Evolutionary conservation across 495 filamentous ascomycete genomes (phyloP), one percentile per base, ranked within the genome.

Genomic region (Xylaria bambusicola): DNA sequence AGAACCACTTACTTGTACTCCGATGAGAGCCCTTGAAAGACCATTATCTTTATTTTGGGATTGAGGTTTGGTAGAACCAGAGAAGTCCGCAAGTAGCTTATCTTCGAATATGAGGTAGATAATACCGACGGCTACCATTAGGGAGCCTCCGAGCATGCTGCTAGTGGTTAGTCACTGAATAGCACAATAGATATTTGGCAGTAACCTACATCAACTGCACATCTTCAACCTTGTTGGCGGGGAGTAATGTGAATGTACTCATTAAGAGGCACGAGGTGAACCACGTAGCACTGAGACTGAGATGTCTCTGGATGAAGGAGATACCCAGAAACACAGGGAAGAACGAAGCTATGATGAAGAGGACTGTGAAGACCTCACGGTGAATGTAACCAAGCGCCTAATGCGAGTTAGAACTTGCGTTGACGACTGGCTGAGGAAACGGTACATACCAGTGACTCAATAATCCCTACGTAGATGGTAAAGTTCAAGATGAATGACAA

Each of bases 161-260:
- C 52, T 33, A 40, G 20, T 46, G 24, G 40, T 80, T 58, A 78
- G 74, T 66, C 26, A 17, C 21, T 23, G 69, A 33, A 6, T 3
- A 6, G n/a, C 36, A 6, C 3, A 7, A n/a, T 31, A 4, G 52
- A 3, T 52, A 46, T 44, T 31, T 50, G 13, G 15, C 35, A 21
- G 6, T 27, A 56, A 78, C 88, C 60, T 78, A 96, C 90, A 97
- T 95, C 47, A 91, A 76, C 62, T 71, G 81, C 17, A 90, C 67
- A 70, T 89, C 80, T 71, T 99, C 95, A 1, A 84, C 77, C 67
- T 97, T 99, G 64, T 88, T 84, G 0, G 87, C 95, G 6, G 92
- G 89, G 13, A 99, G 79, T 21, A 97, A 72, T 18, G 95, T 98
- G 65, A 99, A 99, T 21, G 82, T 79, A 66, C 92, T 93, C 93